phyloP scores from a whole-genome alignment of 2,329 filamentous ascomycete species.

The Colletotrichum ledebouriae region DNA sequence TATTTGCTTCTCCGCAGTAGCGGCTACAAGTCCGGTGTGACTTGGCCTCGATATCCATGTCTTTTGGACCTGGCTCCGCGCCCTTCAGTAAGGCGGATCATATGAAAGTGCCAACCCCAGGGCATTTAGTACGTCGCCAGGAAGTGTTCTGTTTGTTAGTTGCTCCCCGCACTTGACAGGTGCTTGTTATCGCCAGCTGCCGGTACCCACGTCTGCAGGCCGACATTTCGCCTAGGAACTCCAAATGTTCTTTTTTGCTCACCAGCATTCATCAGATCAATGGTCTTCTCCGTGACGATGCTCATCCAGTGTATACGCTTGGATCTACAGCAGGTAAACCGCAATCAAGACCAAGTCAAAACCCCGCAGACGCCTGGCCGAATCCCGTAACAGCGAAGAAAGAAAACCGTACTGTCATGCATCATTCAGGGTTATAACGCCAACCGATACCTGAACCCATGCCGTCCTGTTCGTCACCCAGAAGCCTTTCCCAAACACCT shows the following conservation, averaged over 20 bases:
- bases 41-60: not conserved
- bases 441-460: not conserved
- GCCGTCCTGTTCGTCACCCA: not conserved
- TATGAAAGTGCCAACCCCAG: not conserved
- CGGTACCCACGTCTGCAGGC: not conserved
- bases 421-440: constrained; percentile 1
- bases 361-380: constrained; percentile 26
- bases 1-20: not conserved
- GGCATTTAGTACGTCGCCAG: not conserved
- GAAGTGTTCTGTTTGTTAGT: no score
- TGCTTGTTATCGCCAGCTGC: not conserved
- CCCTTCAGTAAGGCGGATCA: no score
- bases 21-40: no score
- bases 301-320: constrained; percentile 1
- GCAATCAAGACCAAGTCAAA: constrained; percentile 2
- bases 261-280: not conserved
- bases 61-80: not conserved
- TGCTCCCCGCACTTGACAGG: not conserved
- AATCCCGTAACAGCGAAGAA: not conserved
- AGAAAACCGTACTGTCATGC: constrained; percentile 10
- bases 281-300: not conserved
- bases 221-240: not conserved
- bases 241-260: not conserved
- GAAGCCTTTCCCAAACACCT: not conserved
- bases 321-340: constrained; percentile 8